Evolutionary conservation across 805 yeast species (phyloP).

Genomic region (Nakazawaea wickerhamii): DNA sequence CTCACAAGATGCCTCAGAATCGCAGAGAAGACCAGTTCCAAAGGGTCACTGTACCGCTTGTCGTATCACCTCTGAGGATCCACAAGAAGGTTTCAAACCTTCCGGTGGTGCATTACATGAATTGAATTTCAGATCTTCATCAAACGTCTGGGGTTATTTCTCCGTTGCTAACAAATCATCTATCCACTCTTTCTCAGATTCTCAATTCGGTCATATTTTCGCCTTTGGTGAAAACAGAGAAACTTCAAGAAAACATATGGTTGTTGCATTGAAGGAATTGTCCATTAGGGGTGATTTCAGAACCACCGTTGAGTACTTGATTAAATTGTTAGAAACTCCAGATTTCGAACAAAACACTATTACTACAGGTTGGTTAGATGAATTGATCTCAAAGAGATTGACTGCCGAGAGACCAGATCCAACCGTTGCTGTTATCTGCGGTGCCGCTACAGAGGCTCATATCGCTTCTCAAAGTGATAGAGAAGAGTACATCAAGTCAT

Average conservation of each 20-base stretch:
- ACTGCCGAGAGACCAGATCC: slow-evolving; percentile 98
- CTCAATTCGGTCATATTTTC: slow-evolving; percentile 98
- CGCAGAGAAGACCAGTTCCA: slow-evolving; percentile 91
- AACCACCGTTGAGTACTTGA: slow-evolving; percentile 95
- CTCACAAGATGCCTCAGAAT: slow-evolving; percentile 59
- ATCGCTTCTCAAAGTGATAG: slow-evolving; percentile 67
- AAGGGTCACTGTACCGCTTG: slow-evolving; percentile 99
- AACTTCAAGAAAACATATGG: slow-evolving; percentile 98
- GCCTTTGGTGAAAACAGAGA: slow-evolving; percentile 99
- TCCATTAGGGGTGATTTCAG: slow-evolving; percentile 98
- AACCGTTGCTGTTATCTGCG: slow-evolving; percentile 86
- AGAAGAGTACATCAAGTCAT: slow-evolving; percentile 62
- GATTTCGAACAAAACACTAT: slow-evolving; percentile 95
- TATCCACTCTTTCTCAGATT: slow-evolving; percentile 95
- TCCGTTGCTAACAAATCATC: slow-evolving; percentile 95
- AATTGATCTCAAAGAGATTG: slow-evolving; percentile 84
- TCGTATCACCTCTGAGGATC: slow-evolving; percentile 98
- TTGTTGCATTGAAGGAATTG: slow-evolving; percentile 93
- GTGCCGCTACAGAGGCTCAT: slow-evolving; percentile 96
- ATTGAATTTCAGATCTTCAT: slow-evolving; percentile 92
- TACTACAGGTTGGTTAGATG: slow-evolving; percentile 99
- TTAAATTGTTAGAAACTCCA: slow-evolving; percentile 91
- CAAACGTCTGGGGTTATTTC: slow-evolving; percentile 99
- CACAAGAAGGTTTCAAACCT: slow-evolving; percentile 98
- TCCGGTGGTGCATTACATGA: slow-evolving; percentile 96